Evolutionary conservation across 768 basidiomycete genomes (phyloP), one percentile per base, ranked within the genome.

Genomic region (Pleurotus cornucopiae): DNA sequence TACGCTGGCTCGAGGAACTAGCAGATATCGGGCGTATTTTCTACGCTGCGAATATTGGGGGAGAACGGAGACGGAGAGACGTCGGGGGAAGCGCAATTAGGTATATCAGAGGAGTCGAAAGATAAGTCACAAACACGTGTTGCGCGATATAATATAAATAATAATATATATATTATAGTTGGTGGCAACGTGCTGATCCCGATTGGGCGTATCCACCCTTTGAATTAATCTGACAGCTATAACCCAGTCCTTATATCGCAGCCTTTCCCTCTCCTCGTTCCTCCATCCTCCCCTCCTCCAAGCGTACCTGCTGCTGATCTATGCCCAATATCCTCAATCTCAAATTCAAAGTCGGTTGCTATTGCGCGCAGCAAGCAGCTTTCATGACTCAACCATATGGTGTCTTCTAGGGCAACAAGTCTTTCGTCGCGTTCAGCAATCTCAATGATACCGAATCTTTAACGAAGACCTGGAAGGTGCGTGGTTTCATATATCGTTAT

Each of bases 401-500:
- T 55, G 53, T 62, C 46, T 51, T 66, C 80, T 41, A 91, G 91
- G 89, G 91, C 73, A 94, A 94, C 84, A 94, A 93, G 78, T 93
- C 91, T 69, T 94, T 94, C 70, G 89, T 93, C 71, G 90, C 91
- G 59, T 94, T 94, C 75, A 89, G 88, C 70, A 91, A 92, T 75
- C 82, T 94, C 73, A 75, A 81, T 74, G 91, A 94, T 75, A 77
- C 82, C 53, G 91, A 94, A 69, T 81, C 89, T 57, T 76, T 94
- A 69, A 90, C 91, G 51, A 89, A 85, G 78, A 94, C 91, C 63
- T 94, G 91, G 91, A 92, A 93, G 81, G 91, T 89, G 3, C 54
- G 72, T 68, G 45, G 52, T 40, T 18, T 49, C 61, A 46, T 30
- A 49, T 57, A 49, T 54, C 20, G 20, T n/a, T 53, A 59, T 46